Evolutionary conservation across 345 rosid species (phyloP), one percentile per base, ranked within the genome.

Genomic region (Salix brachista): DNA sequence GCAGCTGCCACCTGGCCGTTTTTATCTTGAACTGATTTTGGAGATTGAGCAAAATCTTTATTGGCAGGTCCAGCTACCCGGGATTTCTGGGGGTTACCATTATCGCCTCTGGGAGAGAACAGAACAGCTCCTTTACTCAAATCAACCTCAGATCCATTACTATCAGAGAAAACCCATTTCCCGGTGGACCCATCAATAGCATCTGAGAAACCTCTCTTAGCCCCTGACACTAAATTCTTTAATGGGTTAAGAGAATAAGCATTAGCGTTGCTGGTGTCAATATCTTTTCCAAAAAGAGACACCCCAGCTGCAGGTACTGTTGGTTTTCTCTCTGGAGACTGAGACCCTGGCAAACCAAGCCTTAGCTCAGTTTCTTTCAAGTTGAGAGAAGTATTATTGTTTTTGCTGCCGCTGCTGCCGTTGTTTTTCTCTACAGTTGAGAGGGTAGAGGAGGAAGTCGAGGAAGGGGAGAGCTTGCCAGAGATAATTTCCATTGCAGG

Each of bases 271-370:
- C 56, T 78, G 69, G 78, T 79, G 46, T 81, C 88, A 78, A 86
- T 83, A 56, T 86, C 91, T 84, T 81, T 83, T 7, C 93, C 90
- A 83, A 90, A 88, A 76, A 88, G 82, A 39, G 93, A 84, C 23
- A 83, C 81, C 67, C 84, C 88, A 54, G 74, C 17, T 3, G 21
- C 41, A 62, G 83, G 52, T n/a, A 65, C 73, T 37, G 60, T 19
- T 68, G 86, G 82, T 70, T 87, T 90, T 46, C 90, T 86, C 80
- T 80, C 88, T 1, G 86, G 89, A n/a, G 89, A 85, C 64, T 74
- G 77, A 39, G 89, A 89, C 41, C 95, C 95, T 6, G 95, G 95
- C 71, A 89, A 75, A 68, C 92, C 94, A 74, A 91, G 92, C 82
- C 90, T 84, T 8, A 91, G 83, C 85, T 91, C 92, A 65, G 94